Evolutionary conservation across 2,329 filamentous ascomycete species (phyloP).

Genomic region (Sporothrix phasma): DNA sequence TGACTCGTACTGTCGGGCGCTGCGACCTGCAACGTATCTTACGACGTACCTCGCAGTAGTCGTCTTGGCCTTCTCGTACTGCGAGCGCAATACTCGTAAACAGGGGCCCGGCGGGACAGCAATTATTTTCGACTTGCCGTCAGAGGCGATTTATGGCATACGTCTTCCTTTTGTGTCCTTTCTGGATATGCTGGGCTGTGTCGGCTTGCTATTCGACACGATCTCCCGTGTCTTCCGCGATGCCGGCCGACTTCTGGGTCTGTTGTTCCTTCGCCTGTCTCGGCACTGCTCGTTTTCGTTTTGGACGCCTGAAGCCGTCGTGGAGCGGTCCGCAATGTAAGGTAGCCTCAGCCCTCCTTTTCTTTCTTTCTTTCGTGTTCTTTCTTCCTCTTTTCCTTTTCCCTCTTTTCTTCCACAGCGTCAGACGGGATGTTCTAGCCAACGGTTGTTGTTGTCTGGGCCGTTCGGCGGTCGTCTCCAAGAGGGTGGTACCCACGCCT

Average conservation of each 20-base stretch:
- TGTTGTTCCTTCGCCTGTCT: background rate
- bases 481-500: background rate
- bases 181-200: background rate
- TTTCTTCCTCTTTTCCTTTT: no score
- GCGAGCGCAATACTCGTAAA: no score
- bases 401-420: background rate
- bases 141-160: background rate
- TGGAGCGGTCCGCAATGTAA: background rate
- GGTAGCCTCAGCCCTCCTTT: background rate
- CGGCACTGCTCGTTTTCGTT: constrained; percentile 1
- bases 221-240: background rate
- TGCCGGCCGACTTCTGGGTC: background rate
- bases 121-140: background rate
- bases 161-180: background rate
- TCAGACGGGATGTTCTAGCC: background rate
- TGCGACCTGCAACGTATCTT: background rate
- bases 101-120: constrained; percentile 2
- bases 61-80: background rate
- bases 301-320: background rate
- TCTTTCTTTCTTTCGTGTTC: no score
- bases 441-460: background rate
- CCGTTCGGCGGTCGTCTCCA: background rate
- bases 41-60: background rate
- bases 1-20: background rate
- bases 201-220: background rate